phyloP scores from a whole-genome alignment of 805 yeast genomes.

The Ogataea philodendri region DNA sequence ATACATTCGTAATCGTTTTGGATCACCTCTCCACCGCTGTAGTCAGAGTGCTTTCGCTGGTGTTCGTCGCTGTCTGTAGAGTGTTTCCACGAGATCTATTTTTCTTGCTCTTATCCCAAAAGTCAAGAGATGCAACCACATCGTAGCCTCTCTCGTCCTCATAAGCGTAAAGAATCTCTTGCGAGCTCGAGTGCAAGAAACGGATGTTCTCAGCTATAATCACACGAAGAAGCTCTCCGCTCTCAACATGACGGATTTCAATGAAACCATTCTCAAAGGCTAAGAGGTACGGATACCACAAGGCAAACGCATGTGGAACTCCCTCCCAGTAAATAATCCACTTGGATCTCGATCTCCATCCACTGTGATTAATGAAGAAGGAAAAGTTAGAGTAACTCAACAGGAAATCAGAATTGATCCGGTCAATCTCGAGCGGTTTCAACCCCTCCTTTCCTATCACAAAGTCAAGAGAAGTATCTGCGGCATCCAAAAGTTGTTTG shows the following conservation, averaged over 20 bases:
- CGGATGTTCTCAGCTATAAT: slow-evolving; percentile 90
- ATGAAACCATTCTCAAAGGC: slow-evolving; percentile 89
- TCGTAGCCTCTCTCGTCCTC: slow-evolving; percentile 90
- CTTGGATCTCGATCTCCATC: slow-evolving; percentile 93
- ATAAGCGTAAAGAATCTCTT: slow-evolving; percentile 89
- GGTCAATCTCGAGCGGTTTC: slow-evolving; percentile 87
- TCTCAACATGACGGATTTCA: slow-evolving; percentile 88
- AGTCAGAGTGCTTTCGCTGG: not conserved
- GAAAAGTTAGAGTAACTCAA: slow-evolving; percentile 91
- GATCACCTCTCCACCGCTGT: slow-evolving; percentile 5
- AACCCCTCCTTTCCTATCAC: slow-evolving; percentile 79
- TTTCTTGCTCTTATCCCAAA: slow-evolving; percentile 57
- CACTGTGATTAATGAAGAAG: slow-evolving; percentile 89
- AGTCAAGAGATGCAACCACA: slow-evolving; percentile 87
- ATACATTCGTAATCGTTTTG: slow-evolving; percentile 2
- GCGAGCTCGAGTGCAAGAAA: slow-evolving; percentile 83
- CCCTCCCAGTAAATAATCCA: slow-evolving; percentile 99
- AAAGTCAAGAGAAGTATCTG: slow-evolving; percentile 94
- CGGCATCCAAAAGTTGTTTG: slow-evolving; percentile 93
- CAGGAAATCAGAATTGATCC: slow-evolving; percentile 84
- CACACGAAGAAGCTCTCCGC: slow-evolving; percentile 82
- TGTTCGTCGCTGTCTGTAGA: not conserved
- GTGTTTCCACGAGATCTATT: slow-evolving; percentile 25
- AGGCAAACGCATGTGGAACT: slow-evolving; percentile 84
- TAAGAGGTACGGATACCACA: slow-evolving; percentile 89